Evolutionary conservation across 2,329 filamentous ascomycete genomes (phyloP), one percentile per base, ranked within the genome.

Genomic region (Teratosphaeria gauchensis): DNA sequence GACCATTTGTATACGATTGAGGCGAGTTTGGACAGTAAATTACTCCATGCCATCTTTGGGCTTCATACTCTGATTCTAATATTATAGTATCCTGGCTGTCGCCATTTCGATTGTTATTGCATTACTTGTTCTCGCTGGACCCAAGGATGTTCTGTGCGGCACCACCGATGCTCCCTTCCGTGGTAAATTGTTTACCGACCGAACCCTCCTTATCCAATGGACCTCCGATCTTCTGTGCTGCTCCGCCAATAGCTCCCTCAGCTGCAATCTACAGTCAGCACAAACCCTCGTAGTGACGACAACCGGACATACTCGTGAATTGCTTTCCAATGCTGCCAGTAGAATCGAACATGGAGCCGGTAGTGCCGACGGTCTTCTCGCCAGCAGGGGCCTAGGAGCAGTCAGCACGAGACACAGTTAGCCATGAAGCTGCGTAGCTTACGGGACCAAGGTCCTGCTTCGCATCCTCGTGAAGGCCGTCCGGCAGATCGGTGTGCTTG

Each of bases 121-220:
- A 28, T 28, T 48, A 48, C 16, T 55, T 55, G 6, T 57, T 62
- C 65, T 66, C 64, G 52, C 65, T 62, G 32, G 67, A 65, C 16
- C 69, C 71, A n/a, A 74, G 56, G 31, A 64, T 68, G 58, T 72
- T 63, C 60, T 75, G 70, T 11, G 73, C 66, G n/a, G 62, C 66
- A 2, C 69, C 72, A 5, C 72, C 73, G 56, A 75, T 69, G 21
- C 63, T 65, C 3, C 74, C 74, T 48, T 69, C 64, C 2, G 64
- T 62, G 31, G 69, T 74, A 63, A 75, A 74, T n/a, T 74, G 69
- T 61, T 74, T 71, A 16, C 74, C 73, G 56, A 75, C 70, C 8
- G 63, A 61, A 2, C 74, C 73, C 28, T 71, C 56, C 32, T 66
- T 67, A 32, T 69, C 66, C 24, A 76, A 68, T 1, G 72, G 72